A percentile compares a stretch with the other conserved stretches of the same genome.
phyloP scores from a whole-genome alignment of 2,329 filamentous ascomycete genomes.

The Aspergillus fischeri region DNA sequence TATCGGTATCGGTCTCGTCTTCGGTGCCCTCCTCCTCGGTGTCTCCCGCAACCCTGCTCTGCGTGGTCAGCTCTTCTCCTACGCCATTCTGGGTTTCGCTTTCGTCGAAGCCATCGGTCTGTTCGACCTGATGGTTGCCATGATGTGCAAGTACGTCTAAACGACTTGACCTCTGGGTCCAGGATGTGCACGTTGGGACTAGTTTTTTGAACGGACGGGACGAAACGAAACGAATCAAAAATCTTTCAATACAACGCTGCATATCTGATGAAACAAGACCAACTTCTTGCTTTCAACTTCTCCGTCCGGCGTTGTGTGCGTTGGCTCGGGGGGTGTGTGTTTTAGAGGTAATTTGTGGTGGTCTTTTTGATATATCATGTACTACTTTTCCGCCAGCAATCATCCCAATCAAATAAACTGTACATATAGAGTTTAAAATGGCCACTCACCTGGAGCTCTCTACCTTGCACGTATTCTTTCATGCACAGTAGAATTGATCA shows the following conservation, averaged over 20 bases:
- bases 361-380: conserved; percentile 29
- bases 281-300: neutral
- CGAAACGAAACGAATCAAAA: neutral
- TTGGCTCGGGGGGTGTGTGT: neutral
- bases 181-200: no score
- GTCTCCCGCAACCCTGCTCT: conserved; percentile 93
- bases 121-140: conserved; percentile 87
- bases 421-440: conserved; percentile 30
- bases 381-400: conserved; percentile 21
- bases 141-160: conserved; percentile 82
- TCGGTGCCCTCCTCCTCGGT: conserved; percentile 82
- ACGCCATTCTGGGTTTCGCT: conserved; percentile 92
- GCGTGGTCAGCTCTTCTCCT: conserved; percentile 92
- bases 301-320: neutral
- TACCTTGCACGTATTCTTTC: no score
- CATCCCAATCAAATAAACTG: conserved; percentile 24
- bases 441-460: conserved; percentile 14
- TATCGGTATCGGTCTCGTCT: conserved; percentile 95
- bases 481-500: no score
- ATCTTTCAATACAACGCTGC: no score
- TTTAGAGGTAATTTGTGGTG: conserved; percentile 21
- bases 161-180: conserved; percentile 1
- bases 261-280: neutral
- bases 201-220: neutral
- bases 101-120: conserved; percentile 80